Evolutionary conservation across 2,329 filamentous ascomycete genomes (phyloP).

Genomic region (Hypoxylon sp.): DNA sequence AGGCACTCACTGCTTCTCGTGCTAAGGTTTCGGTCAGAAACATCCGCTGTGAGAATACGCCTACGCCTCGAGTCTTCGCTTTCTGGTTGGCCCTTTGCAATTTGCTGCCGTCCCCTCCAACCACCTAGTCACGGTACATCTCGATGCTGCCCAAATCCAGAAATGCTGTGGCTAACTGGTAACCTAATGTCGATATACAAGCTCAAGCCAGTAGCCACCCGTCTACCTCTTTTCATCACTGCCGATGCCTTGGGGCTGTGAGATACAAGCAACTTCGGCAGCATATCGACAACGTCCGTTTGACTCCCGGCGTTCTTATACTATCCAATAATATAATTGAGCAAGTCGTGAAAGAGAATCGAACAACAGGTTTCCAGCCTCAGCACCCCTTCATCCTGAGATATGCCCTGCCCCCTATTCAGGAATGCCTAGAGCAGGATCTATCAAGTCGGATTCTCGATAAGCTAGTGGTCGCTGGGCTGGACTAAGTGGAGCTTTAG

Average conservation of each 20-base stretch:
- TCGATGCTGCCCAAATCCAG: neutral
- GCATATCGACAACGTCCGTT: neutral
- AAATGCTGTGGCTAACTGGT: neutral
- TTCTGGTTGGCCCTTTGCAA: no score
- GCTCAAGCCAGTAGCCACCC: neutral
- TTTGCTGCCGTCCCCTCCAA: no score
- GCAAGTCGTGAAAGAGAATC: neutral
- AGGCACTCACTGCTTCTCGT: no score
- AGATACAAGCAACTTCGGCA: neutral
- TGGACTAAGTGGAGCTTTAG: constrained; percentile 17
- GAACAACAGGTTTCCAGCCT: neutral
- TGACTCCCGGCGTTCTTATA: neutral
- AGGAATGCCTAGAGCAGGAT: neutral
- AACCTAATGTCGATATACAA: neutral
- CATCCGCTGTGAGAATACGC: no score
- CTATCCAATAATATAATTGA: neutral
- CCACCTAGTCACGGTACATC: neutral
- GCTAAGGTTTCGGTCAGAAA: no score
- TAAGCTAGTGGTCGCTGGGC: neutral
- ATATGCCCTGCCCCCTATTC: neutral
- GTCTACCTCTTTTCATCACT: neutral
- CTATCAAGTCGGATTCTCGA: neutral
- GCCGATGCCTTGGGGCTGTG: neutral
- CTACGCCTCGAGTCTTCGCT: no score
- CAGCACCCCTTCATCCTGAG: neutral